Evolutionary conservation across 106 monocot species (phyloP).

Genomic region (Dendrobium officinale): DNA sequence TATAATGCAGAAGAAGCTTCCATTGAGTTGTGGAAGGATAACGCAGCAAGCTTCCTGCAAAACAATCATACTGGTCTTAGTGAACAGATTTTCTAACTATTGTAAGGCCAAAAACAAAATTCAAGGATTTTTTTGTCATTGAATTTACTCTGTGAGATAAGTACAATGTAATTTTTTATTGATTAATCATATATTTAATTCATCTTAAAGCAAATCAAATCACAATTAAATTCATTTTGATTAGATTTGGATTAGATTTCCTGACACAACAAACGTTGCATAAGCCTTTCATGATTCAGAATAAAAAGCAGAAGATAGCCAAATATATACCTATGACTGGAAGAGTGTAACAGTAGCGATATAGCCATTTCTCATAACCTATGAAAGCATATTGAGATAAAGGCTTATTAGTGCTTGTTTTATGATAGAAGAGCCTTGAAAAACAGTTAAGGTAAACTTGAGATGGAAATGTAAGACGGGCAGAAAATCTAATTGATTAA

Average conservation of each 20-base stretch:
- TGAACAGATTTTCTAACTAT: too few species aligned
- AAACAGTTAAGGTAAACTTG: neutral
- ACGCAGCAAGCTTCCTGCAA: neutral
- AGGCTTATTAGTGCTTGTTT: neutral
- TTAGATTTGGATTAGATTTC: too few species aligned
- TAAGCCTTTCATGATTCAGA: too few species aligned
- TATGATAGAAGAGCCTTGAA: neutral
- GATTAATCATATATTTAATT: too few species aligned
- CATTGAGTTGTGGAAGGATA: neutral
- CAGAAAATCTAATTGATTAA: neutral
- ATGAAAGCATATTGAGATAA: slow-evolving; percentile 7
- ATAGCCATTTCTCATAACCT: slow-evolving; percentile 97
- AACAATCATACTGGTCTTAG: neutral
- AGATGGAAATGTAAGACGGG: neutral
- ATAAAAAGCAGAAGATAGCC: neutral
- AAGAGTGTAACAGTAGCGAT: slow-evolving; percentile 93
- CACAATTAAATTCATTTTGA: too few species aligned
- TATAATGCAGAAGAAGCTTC: neutral
- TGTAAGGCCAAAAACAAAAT: too few species aligned
- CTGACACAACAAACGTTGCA: too few species aligned
- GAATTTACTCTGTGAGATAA: too few species aligned
- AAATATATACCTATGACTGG: slow-evolving; percentile 52
- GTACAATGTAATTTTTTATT: too few species aligned
- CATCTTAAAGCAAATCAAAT: too few species aligned
- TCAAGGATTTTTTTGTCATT: too few species aligned